Percentiles rank a stretch among this genome's conserved stretches.
Conservation (phyloP, 805 yeast genomes). For the Scheffersomyces ergatensis region DNA sequence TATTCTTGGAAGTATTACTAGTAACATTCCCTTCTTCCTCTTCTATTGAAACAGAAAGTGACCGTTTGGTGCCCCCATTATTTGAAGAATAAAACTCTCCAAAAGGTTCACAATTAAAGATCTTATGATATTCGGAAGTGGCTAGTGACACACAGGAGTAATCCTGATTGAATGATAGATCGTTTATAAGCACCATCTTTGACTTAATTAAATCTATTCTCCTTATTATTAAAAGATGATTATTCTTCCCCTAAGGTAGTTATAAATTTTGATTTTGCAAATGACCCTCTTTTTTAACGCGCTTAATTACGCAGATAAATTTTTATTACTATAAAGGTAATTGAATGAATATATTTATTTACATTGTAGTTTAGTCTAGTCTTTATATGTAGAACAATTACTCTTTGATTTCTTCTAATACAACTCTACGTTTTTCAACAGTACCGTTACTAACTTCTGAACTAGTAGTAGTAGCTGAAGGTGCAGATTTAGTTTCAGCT, state of each 20-base stretch:
- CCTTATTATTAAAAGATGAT: no score
- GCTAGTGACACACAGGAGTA: slow-evolving; percentile 37
- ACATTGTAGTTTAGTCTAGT: background rate
- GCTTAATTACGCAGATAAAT: background rate
- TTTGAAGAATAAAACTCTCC: slow-evolving; percentile 38
- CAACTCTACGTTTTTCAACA: slow-evolving; percentile 27
- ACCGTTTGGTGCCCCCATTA: slow-evolving; percentile 7
- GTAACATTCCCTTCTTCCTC: background rate
- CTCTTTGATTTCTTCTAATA: slow-evolving; percentile 42
- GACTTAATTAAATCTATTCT: no score
- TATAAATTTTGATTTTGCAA: no score
- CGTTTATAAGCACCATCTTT: slow-evolving; percentile 29
- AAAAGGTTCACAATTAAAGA: slow-evolving; percentile 45
- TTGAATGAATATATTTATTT: background rate
- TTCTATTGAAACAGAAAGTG: slow-evolving; percentile 11
- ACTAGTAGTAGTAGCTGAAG: slow-evolving; percentile 10
- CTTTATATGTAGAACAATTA: no score
- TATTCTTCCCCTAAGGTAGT: background rate
- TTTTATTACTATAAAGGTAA: background rate
- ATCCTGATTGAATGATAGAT: slow-evolving; percentile 42
- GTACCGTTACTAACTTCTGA: slow-evolving; percentile 12
- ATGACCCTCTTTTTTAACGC: background rate
- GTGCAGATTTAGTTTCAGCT: slow-evolving; percentile 3
- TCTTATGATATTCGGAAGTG: slow-evolving; percentile 29
- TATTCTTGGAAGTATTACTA: background rate